phyloP scores from a whole-genome alignment of 2,329 filamentous ascomycete genomes.

The Apiospora aurea region DNA sequence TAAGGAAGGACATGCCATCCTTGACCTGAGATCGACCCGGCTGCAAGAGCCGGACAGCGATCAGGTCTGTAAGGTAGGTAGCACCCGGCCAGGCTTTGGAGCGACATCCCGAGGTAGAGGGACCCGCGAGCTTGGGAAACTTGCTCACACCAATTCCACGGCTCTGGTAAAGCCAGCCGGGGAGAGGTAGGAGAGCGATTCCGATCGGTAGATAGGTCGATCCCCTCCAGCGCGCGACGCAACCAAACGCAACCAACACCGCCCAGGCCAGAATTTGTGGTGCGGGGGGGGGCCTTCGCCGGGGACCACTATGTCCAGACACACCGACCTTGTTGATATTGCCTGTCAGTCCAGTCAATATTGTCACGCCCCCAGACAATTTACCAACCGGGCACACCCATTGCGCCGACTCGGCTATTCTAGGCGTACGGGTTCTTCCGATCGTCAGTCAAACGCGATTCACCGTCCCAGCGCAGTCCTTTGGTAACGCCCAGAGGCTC shows the following conservation, averaged over 20 bases:
- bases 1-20: background rate
- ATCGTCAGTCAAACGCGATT: background rate
- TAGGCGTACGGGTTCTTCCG: background rate
- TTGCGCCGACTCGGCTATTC: background rate
- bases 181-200: background rate
- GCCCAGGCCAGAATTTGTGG: too few species aligned
- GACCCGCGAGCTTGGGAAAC: background rate
- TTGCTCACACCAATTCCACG: background rate
- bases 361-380: background rate
- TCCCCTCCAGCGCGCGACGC: background rate
- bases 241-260: background rate
- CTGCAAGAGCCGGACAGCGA: constrained; percentile 11
- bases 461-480: background rate
- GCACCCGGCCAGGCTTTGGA: background rate
- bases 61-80: background rate
- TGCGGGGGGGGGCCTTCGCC: too few species aligned
- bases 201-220: constrained; percentile 11
- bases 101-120: constrained; percentile 8
- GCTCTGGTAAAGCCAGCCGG: background rate
- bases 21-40: background rate
- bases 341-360: background rate
- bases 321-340: background rate
- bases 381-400: background rate
- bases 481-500: constrained; percentile 1
- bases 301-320: too few species aligned